phyloP scores from a whole-genome alignment of 1,139 yeast species.

The Suhomyces choctaworum region DNA sequence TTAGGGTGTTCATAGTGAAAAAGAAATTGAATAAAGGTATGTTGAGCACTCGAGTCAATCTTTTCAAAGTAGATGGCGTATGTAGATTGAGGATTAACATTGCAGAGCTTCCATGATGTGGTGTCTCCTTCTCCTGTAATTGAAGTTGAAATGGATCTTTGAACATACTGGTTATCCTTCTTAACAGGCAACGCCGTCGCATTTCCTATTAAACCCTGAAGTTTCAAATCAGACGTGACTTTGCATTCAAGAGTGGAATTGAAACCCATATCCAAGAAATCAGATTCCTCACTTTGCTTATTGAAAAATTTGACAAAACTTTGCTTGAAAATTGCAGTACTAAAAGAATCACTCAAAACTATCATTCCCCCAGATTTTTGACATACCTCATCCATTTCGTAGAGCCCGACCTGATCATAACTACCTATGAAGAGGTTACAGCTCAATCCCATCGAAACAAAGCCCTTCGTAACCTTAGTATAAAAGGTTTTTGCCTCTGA shows the following conservation, averaged over 20 bases:
- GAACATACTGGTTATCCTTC: conserved; percentile 26
- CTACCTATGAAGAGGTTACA: conserved; percentile 62
- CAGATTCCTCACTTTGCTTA: conserved; percentile 28
- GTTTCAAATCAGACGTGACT: conserved; percentile 46
- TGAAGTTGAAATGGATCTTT: conserved; percentile 28
- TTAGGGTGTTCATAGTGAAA: conserved; percentile 70
- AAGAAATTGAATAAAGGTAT: conserved; percentile 62
- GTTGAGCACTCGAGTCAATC: conserved; percentile 33
- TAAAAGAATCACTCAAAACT: conserved; percentile 63
- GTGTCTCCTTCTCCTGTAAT: conserved; percentile 54
- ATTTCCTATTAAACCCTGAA: conserved; percentile 63
- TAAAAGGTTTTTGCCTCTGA: conserved; percentile 45
- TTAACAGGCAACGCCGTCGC: conserved; percentile 44
- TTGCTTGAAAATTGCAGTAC: conserved; percentile 65
- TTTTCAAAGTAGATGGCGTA: conserved; percentile 60
- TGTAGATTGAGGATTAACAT: conserved; percentile 55
- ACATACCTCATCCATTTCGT: conserved; percentile 62
- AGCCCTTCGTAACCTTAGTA: conserved; percentile 40
- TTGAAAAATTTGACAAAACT: conserved; percentile 56
- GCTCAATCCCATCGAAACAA: conserved; percentile 49
- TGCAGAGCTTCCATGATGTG: conserved; percentile 62
- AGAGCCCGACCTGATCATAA: conserved; percentile 66
- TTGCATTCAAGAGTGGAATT: conserved; percentile 62
- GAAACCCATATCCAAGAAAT: conserved; percentile 49
- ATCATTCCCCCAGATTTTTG: conserved; percentile 62